Evolutionary conservation across 352 stramenopile species (phyloP).

Genomic region (Pythium dissimile): DNA sequence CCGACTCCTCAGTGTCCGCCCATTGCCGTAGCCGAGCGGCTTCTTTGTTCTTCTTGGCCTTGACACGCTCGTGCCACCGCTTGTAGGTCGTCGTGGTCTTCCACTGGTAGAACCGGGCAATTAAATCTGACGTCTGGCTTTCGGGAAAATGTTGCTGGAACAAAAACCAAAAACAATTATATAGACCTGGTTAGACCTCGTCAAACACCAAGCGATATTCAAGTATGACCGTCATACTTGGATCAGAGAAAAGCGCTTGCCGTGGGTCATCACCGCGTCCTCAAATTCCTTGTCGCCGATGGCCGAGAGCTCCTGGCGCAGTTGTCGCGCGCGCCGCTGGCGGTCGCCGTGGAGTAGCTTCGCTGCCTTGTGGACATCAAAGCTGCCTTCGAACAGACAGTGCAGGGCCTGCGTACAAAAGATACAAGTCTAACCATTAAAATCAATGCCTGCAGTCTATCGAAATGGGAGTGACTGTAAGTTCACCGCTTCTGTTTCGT

Average conservation of each 20-base stretch:
- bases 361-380: constrained; percentile 38
- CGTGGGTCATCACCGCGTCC: constrained; percentile 33
- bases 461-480: too few species aligned
- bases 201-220: too few species aligned
- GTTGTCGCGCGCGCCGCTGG: constrained; percentile 21
- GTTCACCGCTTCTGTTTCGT: constrained; percentile 51
- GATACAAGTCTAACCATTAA: background rate
- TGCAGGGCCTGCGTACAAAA: constrained; percentile 42
- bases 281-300: constrained; percentile 43
- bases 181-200: background rate
- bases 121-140: constrained; percentile 38
- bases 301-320: constrained; percentile 22
- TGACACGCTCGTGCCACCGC: constrained; percentile 39
- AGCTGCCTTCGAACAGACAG: constrained; percentile 56
- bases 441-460: too few species aligned
- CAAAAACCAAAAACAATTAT: background rate
- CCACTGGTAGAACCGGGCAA: constrained; percentile 68
- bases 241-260: constrained; percentile 63
- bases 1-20: constrained; percentile 35
- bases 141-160: constrained; percentile 40
- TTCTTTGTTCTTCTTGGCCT: constrained; percentile 43
- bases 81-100: constrained; percentile 54
- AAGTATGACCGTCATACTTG: too few species aligned
- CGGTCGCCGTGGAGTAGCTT: constrained; percentile 36
- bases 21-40: constrained; percentile 36